Base-by-base conservation (phyloP, 805 yeast species). In the Myxozyma neotropica region DNA sequence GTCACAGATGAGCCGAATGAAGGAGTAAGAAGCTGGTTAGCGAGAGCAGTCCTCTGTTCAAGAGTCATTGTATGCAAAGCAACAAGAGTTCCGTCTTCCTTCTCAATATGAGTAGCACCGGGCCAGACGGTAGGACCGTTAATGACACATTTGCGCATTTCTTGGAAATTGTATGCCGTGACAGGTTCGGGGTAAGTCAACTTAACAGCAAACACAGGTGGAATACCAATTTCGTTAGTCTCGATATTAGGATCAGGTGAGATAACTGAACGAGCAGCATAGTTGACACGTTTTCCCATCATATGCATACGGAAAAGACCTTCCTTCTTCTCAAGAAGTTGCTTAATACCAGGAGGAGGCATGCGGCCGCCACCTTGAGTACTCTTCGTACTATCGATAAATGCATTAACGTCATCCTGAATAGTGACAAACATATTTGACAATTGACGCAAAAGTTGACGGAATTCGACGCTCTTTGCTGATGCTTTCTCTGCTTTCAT, bases 241-340 rank as follows among this genome's bases (percentile, higher is more conserved):
- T 94, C 99, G 69, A 94, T 81, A 78, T 88, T 94, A 58, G 99
- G 99, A 77, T 94, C 99, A 4, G 98, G 98, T 5, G 99, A 92
- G 80, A 94, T 94, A 71, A 94, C 99, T 1, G 99, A 92, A 80
- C 99, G 90, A 8, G 99, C 99, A 40, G 98, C 93, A 72, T 91
- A 94, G 75, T 94, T 97, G 60, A 94, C 99, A 82, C 99, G 94
- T 81, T 94, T 94, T 73, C 99, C 99, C 99, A 94, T 94, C 99
- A 94, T 94, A 72, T 94, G 96, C 74, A 93, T 94, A 80, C 99
- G 85, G 81, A 94, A 94, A 66, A 93, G 80, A 73, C 99, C 99
- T 77, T 94, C 99, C 74, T 94, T 94, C 85, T 94, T 93, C 76
- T 94, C 99, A 71, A 94, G 80, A 10, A 96, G 96, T 79, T 94